These are phyloP conservation scores for Stipa capillata DNA, from an alignment of 176 grass and related monocot genomes.

Conservation along the genomic window DNA sequence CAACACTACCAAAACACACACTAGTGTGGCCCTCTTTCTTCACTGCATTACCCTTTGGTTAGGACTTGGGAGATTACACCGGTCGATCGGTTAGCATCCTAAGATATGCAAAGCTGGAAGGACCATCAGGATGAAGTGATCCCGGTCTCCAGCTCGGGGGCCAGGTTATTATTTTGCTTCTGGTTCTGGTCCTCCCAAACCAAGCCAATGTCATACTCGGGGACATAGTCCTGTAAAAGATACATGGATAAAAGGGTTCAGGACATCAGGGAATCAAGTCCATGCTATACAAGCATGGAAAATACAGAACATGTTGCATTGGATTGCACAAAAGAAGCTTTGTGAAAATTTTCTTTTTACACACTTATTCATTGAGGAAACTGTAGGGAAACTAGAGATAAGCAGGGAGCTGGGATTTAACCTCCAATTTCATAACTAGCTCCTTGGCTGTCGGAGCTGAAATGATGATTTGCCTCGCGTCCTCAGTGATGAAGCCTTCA, in stretches of 20 bases:
- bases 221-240: slow-evolving; percentile 48
- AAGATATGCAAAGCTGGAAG: neutral
- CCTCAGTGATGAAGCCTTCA: slow-evolving; percentile 81
- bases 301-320: neutral
- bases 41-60: neutral
- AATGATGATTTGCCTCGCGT: slow-evolving; percentile 70
- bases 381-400: neutral
- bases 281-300: too few species aligned
- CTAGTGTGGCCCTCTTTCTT: too few species aligned
- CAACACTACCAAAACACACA: neutral
- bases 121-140: slow-evolving; percentile 34
- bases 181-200: slow-evolving; percentile 65
- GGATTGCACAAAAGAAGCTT: too few species aligned
- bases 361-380: too few species aligned
- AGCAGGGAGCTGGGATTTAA: neutral
- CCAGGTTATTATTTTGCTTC: slow-evolving; percentile 40
- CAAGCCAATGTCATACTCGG: slow-evolving; percentile 45
- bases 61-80: neutral
- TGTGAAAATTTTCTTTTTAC: too few species aligned
- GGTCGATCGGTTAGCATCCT: slow-evolving; percentile 1
- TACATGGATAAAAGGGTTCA: neutral
- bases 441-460: slow-evolving; percentile 79
- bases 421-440: slow-evolving; percentile 77
- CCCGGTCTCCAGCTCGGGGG: slow-evolving; percentile 45
- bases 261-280: neutral